A percentile compares a stretch with the other conserved stretches of the same genome.
These are phyloP conservation scores for Nyssa sinensis DNA, from an alignment of 148 eudicot genomes.

Conservation along the genomic window DNA sequence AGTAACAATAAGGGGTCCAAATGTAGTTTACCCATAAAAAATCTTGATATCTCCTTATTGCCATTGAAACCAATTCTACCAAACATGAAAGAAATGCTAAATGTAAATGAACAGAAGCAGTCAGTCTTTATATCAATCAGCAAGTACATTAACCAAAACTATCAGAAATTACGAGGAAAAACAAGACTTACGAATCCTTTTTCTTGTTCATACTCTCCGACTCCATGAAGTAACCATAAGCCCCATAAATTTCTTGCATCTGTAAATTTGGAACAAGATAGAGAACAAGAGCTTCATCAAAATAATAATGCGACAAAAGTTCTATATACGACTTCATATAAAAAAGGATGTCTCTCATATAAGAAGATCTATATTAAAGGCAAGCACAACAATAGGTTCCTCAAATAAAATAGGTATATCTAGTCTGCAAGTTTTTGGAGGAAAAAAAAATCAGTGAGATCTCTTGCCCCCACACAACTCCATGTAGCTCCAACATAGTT, in stretches of 20 bases:
- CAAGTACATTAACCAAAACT: neutral
- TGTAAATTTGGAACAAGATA: slow-evolving; percentile 25
- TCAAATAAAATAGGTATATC: neutral
- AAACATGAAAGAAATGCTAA: neutral
- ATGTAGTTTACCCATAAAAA: too few relatives aligned
- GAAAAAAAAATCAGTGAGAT: neutral
- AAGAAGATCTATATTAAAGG: neutral
- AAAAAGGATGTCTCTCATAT: neutral
- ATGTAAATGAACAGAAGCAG: neutral
- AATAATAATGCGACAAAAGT: neutral
- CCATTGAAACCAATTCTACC: neutral
- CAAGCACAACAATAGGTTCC: neutral
- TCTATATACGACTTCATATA: neutral
- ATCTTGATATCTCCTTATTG: neutral
- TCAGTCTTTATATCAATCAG: neutral
- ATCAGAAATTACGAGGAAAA: neutral
- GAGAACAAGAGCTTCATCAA: neutral
- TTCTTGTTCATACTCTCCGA: slow-evolving; percentile 47
- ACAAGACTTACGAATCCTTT: slow-evolving; percentile 55
- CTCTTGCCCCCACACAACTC: neutral
- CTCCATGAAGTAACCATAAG: slow-evolving; percentile 88
- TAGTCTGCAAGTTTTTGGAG: neutral
- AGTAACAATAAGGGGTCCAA: too few relatives aligned
- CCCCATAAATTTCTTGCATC: slow-evolving; percentile 94
- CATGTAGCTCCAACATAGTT: too few relatives aligned